These are phyloP conservation scores for Ilex aquifolium DNA, from an alignment of 257 asterid genomes.

Conservation along the genomic window DNA sequence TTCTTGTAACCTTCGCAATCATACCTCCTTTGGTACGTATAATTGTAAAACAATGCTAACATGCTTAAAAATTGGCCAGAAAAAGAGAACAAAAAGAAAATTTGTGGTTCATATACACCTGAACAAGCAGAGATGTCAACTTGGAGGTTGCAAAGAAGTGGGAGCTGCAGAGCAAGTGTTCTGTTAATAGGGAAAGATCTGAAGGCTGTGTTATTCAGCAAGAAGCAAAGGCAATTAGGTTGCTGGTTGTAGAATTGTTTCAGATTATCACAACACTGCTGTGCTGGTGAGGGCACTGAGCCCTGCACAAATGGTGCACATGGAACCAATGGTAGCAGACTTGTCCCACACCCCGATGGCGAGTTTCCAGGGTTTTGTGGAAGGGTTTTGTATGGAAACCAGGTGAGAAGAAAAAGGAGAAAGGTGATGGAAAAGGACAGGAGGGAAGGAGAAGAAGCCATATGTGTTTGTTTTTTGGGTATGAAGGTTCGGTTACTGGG, in stretches of 20 bases:
- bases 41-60: too few species aligned
- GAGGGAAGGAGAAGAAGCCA: slow-evolving; percentile 3
- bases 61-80: too few species aligned
- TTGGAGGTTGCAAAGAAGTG: slow-evolving; percentile 43
- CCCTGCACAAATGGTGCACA: slow-evolving; percentile 67
- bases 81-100: too few species aligned
- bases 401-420: slow-evolving; percentile 7
- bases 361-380: slow-evolving; percentile 23
- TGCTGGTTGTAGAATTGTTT: slow-evolving; percentile 33
- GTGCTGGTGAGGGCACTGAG: slow-evolving; percentile 33
- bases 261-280: slow-evolving; percentile 44
- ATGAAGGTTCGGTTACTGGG: too few species aligned
- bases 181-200: slow-evolving; percentile 44
- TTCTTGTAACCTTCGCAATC: too few species aligned
- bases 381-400: slow-evolving; percentile 4
- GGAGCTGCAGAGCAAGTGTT: slow-evolving; percentile 62
- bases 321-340: slow-evolving; percentile 37
- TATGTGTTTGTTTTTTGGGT: not conserved
- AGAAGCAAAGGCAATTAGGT: slow-evolving; percentile 43
- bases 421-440: slow-evolving; percentile 2
- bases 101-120: slow-evolving; percentile 21
- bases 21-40: too few species aligned
- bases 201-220: slow-evolving; percentile 40
- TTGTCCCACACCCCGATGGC: slow-evolving; percentile 32
- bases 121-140: slow-evolving; percentile 38